Evolutionary conservation across 2,329 filamentous ascomycete genomes (phyloP).

Genomic region (Pyricularia sp.): DNA sequence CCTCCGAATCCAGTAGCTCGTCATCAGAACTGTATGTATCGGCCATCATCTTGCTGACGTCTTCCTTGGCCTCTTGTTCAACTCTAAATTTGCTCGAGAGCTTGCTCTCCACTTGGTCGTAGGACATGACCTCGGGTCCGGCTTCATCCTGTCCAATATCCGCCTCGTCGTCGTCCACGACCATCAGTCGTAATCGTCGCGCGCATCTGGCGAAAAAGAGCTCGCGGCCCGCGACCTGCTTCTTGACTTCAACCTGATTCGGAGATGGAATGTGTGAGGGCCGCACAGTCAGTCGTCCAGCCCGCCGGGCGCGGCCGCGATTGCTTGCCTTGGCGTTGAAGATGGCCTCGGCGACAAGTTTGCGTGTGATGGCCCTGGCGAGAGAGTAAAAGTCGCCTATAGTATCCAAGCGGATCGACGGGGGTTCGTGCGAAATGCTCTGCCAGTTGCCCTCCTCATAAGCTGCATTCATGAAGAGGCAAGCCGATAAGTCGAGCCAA

Average conservation of each 20-base stretch:
- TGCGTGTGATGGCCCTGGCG: conserved; percentile 55
- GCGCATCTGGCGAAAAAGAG: conserved; percentile 39
- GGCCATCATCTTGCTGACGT: background rate
- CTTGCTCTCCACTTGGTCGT: conserved; percentile 32
- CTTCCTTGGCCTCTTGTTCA: background rate
- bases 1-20: conserved; percentile 1
- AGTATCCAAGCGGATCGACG: conserved; percentile 65
- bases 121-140: conserved; percentile 24
- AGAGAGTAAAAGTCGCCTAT: conserved; percentile 69
- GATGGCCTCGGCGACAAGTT: conserved; percentile 54
- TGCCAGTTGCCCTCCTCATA: conserved; percentile 59
- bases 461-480: conserved; percentile 66
- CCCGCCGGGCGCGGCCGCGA: conserved; percentile 61
- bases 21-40: background rate
- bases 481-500: conserved; percentile 56
- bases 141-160: conserved; percentile 9
- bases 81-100: conserved; percentile 16
- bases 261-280: conserved; percentile 17
- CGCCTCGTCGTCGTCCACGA: conserved; percentile 25
- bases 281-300: conserved; percentile 54
- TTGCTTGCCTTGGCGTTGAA: conserved; percentile 33
- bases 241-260: conserved; percentile 23
- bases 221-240: conserved; percentile 32
- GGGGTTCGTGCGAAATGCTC: conserved; percentile 47
- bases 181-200: conserved; percentile 37